Evolutionary conservation across 2,329 filamentous ascomycete genomes (phyloP).

Genomic region (Hortaea werneckii): DNA sequence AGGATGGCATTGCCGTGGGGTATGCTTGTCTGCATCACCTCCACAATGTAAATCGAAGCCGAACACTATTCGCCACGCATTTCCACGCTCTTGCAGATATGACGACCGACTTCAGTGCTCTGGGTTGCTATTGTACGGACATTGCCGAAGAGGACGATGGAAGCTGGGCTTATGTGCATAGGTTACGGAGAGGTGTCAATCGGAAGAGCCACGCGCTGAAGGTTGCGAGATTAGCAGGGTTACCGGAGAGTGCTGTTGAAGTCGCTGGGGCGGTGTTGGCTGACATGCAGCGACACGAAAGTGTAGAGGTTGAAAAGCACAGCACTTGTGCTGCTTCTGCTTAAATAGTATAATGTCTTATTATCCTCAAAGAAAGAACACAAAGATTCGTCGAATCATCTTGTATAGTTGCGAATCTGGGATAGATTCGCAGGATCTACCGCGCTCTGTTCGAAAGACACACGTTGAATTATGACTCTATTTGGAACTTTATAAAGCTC

Average conservation of each 20-base stretch:
- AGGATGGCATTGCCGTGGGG: slow-evolving; percentile 81
- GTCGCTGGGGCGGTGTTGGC: slow-evolving; percentile 53
- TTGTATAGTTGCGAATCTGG: no score
- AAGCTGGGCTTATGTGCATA: slow-evolving; percentile 79
- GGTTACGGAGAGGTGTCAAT: slow-evolving; percentile 71
- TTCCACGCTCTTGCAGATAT: slow-evolving; percentile 80
- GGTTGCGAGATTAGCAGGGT: slow-evolving; percentile 73
- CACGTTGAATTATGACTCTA: no score
- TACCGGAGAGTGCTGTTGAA: slow-evolving; percentile 62
- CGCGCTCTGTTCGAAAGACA: no score
- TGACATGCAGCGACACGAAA: background rate
- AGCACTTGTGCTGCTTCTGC: no score
- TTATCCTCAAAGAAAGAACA: no score
- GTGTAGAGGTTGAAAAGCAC: no score
- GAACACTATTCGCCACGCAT: slow-evolving; percentile 87
- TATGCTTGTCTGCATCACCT: slow-evolving; percentile 83
- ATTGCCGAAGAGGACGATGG: slow-evolving; percentile 58
- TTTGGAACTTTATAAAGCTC: no score
- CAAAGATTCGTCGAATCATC: no score
- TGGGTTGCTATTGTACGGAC: slow-evolving; percentile 82
- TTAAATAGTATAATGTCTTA: no score
- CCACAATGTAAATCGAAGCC: slow-evolving; percentile 63
- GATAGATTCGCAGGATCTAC: no score
- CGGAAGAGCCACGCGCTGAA: slow-evolving; percentile 83
- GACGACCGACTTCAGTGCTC: slow-evolving; percentile 46